Base-by-base conservation (phyloP, 2,329 filamentous ascomycete genomes). In the Colletotrichum spaethianum region DNA sequence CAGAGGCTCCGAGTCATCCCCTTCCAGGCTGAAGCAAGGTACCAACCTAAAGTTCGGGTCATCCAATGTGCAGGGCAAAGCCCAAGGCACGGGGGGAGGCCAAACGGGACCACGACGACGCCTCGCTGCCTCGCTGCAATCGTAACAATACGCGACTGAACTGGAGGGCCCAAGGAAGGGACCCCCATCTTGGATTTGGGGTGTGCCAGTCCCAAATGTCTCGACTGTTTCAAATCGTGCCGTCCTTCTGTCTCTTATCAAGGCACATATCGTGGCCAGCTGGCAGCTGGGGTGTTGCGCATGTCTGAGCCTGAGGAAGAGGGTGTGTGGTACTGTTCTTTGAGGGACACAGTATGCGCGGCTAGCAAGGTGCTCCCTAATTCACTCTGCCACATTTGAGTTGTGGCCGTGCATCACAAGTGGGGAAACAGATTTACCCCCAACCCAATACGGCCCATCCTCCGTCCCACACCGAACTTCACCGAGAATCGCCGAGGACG, bases 11-110 rank as follows among this genome's bases (percentile, higher is more conserved):
- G 20, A 63, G 16, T 46, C 65, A 53, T 55, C 65, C 46, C 53
- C 65, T 60, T 53, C 14, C 20, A 50, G 26, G 44, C 60, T 60
- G 69, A 60, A 23, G 65, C 70, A 64, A 70, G 63, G 53, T 60
- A 48, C 65, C 60, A 72, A 70, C 53, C 60, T 55, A 60, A 72
- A 72, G 52, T 72, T 63, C 52, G 63, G 60, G 65, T 48, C 65
- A 28, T 72, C 70, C 59, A 64, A 72, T 64, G 53, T 64, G 46
- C 28, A 62, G 11, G 18, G 28, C 23, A 44, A 28, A 33, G 59
- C 23, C n/a, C 38, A 31, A 63, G 50, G 56, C 36, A 59, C 42
- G 44, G 18, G 23, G 16, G 16, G 12, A 20, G 70, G 31, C 26
- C 48, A 42, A 44, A 55, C 9, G 36, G 44, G 44, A 50, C 14